Evolutionary conservation across 345 rosid species (phyloP).

Genomic region (Nephelium lappaceum): DNA sequence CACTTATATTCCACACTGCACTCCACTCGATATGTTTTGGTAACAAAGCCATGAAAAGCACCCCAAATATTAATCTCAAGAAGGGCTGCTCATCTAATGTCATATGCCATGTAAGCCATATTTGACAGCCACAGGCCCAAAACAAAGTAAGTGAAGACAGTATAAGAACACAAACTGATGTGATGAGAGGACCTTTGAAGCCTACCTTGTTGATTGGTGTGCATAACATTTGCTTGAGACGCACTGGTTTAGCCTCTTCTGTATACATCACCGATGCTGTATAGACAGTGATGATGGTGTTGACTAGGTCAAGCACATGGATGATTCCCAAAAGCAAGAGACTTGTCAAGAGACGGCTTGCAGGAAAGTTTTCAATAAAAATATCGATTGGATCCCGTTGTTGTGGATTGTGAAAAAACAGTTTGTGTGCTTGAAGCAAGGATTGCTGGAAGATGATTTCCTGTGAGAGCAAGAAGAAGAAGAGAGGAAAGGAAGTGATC

Average conservation of each 20-base stretch:
- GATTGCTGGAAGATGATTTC: constrained; percentile 30
- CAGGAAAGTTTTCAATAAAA: neutral
- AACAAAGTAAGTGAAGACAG: constrained; percentile 8
- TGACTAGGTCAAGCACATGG: constrained; percentile 38
- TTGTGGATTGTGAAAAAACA: neutral
- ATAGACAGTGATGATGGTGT: constrained; percentile 31
- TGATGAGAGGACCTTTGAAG: constrained; percentile 42
- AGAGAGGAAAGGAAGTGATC: constrained; percentile 34
- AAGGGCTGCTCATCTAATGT: neutral
- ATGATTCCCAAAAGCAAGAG: constrained; percentile 5
- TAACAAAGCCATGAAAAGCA: constrained; percentile 12
- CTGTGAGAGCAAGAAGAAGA: constrained; percentile 33
- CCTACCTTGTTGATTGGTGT: constrained; percentile 21
- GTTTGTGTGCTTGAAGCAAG: constrained; percentile 10
- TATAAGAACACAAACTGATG: constrained; percentile 39
- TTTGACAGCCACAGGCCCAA: constrained; percentile 3
- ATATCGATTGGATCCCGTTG: constrained; percentile 8
- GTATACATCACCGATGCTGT: constrained; percentile 31
- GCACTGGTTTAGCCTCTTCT: constrained; percentile 16
- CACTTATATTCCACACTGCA: constrained; percentile 39
- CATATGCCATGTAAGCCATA: neutral
- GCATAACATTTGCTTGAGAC: constrained; percentile 10
- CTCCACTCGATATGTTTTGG: constrained; percentile 38
- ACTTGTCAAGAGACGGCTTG: neutral
- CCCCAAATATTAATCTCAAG: neutral